Conservation (phyloP, 495 filamentous ascomycete genomes). For the Aspergillus funiculosus region DNA sequence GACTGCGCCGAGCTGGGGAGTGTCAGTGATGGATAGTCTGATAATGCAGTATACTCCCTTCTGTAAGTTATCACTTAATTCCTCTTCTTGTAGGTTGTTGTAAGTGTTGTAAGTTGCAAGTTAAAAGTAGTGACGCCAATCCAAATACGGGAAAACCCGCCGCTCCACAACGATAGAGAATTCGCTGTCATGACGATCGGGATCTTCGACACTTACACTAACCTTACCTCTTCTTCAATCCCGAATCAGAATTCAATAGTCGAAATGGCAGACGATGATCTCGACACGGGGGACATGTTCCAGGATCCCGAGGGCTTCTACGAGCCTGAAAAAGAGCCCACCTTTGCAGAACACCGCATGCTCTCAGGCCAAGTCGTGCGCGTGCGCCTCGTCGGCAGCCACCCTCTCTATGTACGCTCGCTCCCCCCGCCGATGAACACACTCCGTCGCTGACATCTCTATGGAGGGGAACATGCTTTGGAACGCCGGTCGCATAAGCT, state of each 20-base stretch:
- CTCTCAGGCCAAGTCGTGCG: slow-evolving; percentile 58
- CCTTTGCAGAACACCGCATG: slow-evolving; percentile 62
- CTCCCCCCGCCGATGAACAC: slow-evolving; percentile 1
- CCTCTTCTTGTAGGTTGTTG: no score
- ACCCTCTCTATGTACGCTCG: slow-evolving; percentile 70
- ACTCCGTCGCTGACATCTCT: slow-evolving; percentile 8
- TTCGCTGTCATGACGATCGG: slow-evolving; percentile 1
- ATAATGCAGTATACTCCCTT: no score
- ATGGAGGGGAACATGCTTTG: slow-evolving; percentile 77
- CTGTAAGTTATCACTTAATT: no score
- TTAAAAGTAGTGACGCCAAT: no score
- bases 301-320: slow-evolving; percentile 74
- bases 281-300: slow-evolving; percentile 56
- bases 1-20: no score
- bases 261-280: slow-evolving; percentile 29
- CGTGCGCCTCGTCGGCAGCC: slow-evolving; percentile 81
- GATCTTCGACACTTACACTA: background rate
- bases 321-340: slow-evolving; percentile 61
- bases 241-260: background rate
- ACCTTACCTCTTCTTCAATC: background rate
- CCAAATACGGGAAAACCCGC: slow-evolving; percentile 8
- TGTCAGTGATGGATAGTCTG: no score
- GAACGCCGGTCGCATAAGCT: slow-evolving; percentile 74
- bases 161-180: slow-evolving; percentile 15
- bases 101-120: no score